phyloP scores from a whole-genome alignment of 2,329 filamentous ascomycete species.

The Didymella keratinophila region DNA sequence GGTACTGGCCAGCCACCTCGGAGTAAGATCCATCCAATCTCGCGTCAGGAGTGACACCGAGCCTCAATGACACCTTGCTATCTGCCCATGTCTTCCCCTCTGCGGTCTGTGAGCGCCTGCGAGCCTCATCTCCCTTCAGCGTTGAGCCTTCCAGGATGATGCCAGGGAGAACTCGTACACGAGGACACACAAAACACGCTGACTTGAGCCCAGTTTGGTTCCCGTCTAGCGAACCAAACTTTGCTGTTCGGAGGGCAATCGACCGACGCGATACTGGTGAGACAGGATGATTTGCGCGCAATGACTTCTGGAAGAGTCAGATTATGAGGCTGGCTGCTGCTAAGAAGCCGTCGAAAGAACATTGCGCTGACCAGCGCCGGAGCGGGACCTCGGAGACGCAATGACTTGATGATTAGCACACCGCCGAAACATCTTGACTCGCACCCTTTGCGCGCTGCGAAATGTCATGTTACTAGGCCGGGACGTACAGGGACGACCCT shows the following conservation, averaged over 20 bases:
- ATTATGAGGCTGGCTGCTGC: conserved; percentile 17
- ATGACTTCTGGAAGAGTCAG: conserved; percentile 17
- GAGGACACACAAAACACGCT: conserved; percentile 17
- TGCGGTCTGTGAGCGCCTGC: conserved; percentile 12
- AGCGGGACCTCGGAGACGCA: conserved; percentile 13
- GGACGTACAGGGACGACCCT: conserved; percentile 20
- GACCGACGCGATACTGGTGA: conserved; percentile 11
- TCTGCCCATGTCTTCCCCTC: conserved; percentile 12
- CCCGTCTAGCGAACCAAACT: conserved; percentile 29
- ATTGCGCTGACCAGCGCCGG: conserved; percentile 15
- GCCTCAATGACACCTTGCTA: conserved; percentile 1
- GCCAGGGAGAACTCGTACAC: conserved; percentile 5
- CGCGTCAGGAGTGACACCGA: conserved; percentile 2
- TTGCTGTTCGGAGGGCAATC: conserved; percentile 3
- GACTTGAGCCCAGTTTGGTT: conserved; percentile 19
- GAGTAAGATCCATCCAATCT: conserved; percentile 9
- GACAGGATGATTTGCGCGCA: conserved; percentile 15
- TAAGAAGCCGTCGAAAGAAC: conserved; percentile 6
- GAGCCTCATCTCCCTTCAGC: conserved; percentile 22
- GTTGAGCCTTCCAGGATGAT: conserved; percentile 23
- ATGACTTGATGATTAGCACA: conserved; percentile 17
- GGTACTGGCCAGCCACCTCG: conserved; percentile 1
- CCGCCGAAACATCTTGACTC: conserved; percentile 18
- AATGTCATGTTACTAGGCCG: conserved; percentile 6
- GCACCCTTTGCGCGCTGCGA: conserved; percentile 3